Evolutionary conservation across 2,329 filamentous ascomycete genomes (phyloP).

Genomic region (Colletotrichum sp.): DNA sequence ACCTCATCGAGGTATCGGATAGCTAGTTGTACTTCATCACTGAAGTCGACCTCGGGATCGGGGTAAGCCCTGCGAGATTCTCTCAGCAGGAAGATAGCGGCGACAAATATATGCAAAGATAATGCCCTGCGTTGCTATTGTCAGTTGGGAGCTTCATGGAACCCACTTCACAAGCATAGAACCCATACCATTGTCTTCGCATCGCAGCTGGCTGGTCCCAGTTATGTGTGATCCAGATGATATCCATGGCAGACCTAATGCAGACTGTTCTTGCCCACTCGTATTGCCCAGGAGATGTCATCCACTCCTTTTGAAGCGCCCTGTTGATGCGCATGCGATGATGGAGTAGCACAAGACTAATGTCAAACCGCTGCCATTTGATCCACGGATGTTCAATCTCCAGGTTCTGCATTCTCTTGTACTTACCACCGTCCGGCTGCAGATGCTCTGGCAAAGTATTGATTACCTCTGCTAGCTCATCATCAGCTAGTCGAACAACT

Average conservation of each 20-base stretch:
- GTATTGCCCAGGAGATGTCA: not conserved
- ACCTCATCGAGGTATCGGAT: constrained; percentile 8
- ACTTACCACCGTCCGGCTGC: not conserved
- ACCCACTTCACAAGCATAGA: not conserved
- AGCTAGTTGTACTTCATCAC: not conserved
- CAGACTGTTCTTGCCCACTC: constrained; percentile 7
- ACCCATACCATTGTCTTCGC: constrained; percentile 2
- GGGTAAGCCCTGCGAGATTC: not conserved
- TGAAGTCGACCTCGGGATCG: not conserved
- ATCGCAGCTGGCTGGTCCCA: constrained; percentile 13
- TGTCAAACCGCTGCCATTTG: constrained; percentile 20
- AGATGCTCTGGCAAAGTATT: constrained; percentile 17
- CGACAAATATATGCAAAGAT: constrained; percentile 7
- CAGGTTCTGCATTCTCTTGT: not conserved
- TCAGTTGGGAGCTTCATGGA: not conserved
- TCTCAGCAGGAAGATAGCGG: not conserved
- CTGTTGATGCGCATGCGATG: constrained; percentile 18
- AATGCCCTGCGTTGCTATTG: not conserved
- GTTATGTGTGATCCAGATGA: constrained; percentile 16
- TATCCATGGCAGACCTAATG: constrained; percentile 4
- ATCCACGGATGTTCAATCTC: constrained; percentile 8
- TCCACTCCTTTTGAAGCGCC: not conserved
- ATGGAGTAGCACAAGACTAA: constrained; percentile 15
- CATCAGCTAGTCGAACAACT: constrained; percentile 9
- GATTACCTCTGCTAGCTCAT: constrained; percentile 15